These are phyloP conservation scores for Yamadazyma trypodendri DNA, from an alignment of 1,139 yeast species.

Conservation along the genomic window DNA sequence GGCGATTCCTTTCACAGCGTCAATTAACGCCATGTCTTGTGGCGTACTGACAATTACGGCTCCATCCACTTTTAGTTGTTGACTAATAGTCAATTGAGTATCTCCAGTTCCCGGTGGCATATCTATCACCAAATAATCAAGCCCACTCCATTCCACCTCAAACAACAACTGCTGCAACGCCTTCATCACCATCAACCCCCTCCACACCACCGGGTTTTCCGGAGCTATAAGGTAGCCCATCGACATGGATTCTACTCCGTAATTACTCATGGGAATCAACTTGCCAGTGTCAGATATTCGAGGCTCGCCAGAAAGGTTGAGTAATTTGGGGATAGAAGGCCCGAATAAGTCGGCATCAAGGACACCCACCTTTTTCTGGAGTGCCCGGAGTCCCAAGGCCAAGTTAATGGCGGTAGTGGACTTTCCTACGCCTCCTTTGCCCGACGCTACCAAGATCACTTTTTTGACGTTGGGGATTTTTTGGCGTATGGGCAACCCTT, in stretches of 20 bases:
- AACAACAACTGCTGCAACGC: slow-evolving; percentile 79
- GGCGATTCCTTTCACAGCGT: slow-evolving; percentile 76
- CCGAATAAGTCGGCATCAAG: slow-evolving; percentile 85
- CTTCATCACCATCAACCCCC: slow-evolving; percentile 85
- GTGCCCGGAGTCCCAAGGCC: slow-evolving; percentile 58
- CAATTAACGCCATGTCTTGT: slow-evolving; percentile 80
- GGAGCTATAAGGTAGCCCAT: slow-evolving; percentile 83
- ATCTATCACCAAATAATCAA: slow-evolving; percentile 73
- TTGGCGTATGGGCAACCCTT: slow-evolving; percentile 55
- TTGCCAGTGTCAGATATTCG: slow-evolving; percentile 53
- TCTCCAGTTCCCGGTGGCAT: slow-evolving; percentile 96
- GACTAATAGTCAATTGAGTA: slow-evolving; percentile 78
- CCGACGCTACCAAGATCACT: slow-evolving; percentile 71
- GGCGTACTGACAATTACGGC: slow-evolving; percentile 85
- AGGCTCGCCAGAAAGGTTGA: slow-evolving; percentile 68
- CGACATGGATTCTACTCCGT: slow-evolving; percentile 82
- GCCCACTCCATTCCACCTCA: slow-evolving; percentile 75
- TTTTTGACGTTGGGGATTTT: slow-evolving; percentile 59
- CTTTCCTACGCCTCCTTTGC: slow-evolving; percentile 75
- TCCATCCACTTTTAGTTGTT: slow-evolving; percentile 73
- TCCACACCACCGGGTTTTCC: slow-evolving; percentile 75
- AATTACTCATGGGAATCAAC: slow-evolving; percentile 68
- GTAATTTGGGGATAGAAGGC: slow-evolving; percentile 72
- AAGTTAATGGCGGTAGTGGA: slow-evolving; percentile 63
- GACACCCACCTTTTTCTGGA: slow-evolving; percentile 63